Base-by-base conservation (phyloP, 2,329 filamentous ascomycete genomes). In the Verticillium alfalfae region DNA sequence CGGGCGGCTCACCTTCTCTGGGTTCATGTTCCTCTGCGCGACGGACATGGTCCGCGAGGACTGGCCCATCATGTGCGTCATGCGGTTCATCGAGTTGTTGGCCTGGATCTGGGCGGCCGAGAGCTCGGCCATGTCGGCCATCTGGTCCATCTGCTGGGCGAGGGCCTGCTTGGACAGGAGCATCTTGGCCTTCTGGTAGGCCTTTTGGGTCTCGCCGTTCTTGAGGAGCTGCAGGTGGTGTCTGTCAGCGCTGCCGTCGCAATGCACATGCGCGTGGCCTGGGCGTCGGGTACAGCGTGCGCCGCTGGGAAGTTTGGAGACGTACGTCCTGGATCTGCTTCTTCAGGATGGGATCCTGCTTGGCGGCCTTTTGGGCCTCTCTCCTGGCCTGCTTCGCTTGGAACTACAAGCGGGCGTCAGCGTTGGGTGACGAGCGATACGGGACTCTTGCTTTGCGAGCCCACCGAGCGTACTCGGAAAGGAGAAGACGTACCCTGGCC, bases 31-130 rank as follows among this genome's bases (percentile, higher is more conserved):
- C 69, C 79, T 80, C 76, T 86, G 84, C 2, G 84, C 84, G 8
- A 80, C 78, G 64, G 76, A 80, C 84, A 87, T 86, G 10, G 83
- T 85, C 57, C 79, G 76, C 39, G 82, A 84, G 5, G 82, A 85
- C 72, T 84, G 81, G 31, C 80, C 80, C 83, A 87, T 86, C 83
- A 86, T 86, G 69, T 81, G 74, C 62, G 84, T 86, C 84, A 87
- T 87, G 66, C 84, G 81, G 75, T 87, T 87, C 84, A 87, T 86
- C 61, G 83, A 77, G 67, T 86, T 87, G 75, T 87, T 87, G 70
- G 84, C 84, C 75, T 87, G 83, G 72, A 87, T 86, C 77, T 87
- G 84, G 3, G 83, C 81, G 56, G 82, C 80, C 34, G 79, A 83
- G 34, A 86, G 77, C 73, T 87, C 84, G 34, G 84, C 84, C 83